These are phyloP conservation scores for Calonectria ilicicola DNA, from an alignment of 2,329 filamentous ascomycete species.

Conservation along the genomic window DNA sequence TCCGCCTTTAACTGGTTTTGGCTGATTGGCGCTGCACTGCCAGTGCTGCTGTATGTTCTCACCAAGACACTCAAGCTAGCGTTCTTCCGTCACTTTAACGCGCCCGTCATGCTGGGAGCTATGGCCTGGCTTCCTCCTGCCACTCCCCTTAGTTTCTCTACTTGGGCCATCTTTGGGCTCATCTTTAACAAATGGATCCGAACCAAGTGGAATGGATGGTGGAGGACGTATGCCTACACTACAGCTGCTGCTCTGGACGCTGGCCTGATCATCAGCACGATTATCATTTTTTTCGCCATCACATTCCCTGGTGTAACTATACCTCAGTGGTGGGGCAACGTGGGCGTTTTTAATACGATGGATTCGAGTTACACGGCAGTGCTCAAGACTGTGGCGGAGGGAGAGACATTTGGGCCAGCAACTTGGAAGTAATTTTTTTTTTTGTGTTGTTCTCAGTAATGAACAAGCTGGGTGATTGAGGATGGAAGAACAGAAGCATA, in stretches of 20 bases:
- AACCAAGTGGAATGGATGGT: constrained; percentile 67
- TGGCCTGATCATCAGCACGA: constrained; percentile 54
- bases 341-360: constrained; percentile 61
- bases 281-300: constrained; percentile 58
- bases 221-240: constrained; percentile 56
- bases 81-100: constrained; percentile 63
- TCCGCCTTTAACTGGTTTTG: constrained; percentile 64
- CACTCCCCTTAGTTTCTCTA: constrained; percentile 68
- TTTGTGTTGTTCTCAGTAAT: too few relatives aligned
- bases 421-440: constrained; percentile 49
- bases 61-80: constrained; percentile 43
- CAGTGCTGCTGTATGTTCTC: constrained; percentile 59
- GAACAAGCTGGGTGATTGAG: too few relatives aligned
- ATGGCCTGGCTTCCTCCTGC: constrained; percentile 68
- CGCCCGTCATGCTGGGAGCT: constrained; percentile 69
- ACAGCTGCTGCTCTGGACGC: constrained; percentile 56
- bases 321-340: constrained; percentile 61
- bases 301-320: constrained; percentile 53
- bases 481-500: too few relatives aligned
- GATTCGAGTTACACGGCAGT: constrained; percentile 66
- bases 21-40: constrained; percentile 62
- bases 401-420: constrained; percentile 68
- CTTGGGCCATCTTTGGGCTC: constrained; percentile 68
- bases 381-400: constrained; percentile 58
- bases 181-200: constrained; percentile 70